Conservation (phyloP, 176 grass and related monocot genomes). For the Alopecurus myosuroides region DNA sequence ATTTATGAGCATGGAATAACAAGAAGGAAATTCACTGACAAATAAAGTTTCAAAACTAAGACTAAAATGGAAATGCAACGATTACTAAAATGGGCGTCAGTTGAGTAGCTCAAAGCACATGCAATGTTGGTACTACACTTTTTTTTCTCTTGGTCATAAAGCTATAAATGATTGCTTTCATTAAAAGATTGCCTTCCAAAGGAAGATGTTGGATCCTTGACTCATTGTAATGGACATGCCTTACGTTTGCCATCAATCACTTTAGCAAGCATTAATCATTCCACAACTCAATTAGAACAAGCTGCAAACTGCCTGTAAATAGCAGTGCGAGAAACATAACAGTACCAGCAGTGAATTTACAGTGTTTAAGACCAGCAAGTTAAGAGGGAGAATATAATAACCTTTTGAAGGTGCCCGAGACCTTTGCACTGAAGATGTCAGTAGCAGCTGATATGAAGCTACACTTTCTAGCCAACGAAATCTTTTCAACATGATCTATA, state of each 20-base stretch:
- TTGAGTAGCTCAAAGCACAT: background rate
- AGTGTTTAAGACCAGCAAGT: conserved; percentile 21
- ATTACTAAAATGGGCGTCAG: background rate
- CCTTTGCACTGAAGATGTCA: conserved; percentile 88
- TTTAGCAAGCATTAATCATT: background rate
- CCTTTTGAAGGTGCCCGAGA: conserved; percentile 99
- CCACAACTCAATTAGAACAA: background rate
- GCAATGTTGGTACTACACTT: background rate
- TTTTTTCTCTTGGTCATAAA: background rate
- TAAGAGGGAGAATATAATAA: conserved; percentile 26
- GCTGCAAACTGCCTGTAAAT: background rate
- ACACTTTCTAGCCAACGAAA: conserved; percentile 72
- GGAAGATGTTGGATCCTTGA: background rate
- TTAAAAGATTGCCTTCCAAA: conserved; percentile 12
- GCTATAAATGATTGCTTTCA: background rate
- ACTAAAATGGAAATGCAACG: conserved; percentile 2
- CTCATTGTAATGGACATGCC: conserved; percentile 3
- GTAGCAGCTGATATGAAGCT: conserved; percentile 67
- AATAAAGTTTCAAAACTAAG: conserved; percentile 7
- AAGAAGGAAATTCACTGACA: background rate
- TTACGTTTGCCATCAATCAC: background rate
- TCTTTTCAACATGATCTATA: conserved; percentile 85
- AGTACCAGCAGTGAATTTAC: background rate
- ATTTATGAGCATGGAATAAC: background rate
- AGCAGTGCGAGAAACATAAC: background rate